phyloP scores from a whole-genome alignment of 345 rosid species.

The Bruguiera parviflora region DNA sequence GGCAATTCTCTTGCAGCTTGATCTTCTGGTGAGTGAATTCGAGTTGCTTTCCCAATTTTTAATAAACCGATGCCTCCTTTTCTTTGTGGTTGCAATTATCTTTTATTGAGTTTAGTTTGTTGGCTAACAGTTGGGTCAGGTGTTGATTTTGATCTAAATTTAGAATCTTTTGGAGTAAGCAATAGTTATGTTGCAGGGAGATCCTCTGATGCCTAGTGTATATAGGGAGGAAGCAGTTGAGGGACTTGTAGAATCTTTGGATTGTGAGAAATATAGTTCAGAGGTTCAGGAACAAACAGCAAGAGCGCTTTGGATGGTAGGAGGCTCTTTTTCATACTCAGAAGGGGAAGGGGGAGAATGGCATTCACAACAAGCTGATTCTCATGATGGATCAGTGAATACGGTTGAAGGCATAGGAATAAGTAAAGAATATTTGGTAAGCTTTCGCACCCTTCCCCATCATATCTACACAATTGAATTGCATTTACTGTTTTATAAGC shows the following conservation, averaged over 20 bases:
- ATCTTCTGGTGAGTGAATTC: conserved; percentile 47
- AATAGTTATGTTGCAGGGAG: conserved; percentile 49
- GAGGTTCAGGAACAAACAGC: conserved; percentile 54
- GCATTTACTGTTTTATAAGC: no score
- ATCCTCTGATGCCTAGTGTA: conserved; percentile 42
- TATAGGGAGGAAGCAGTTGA: conserved; percentile 66
- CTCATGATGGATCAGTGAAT: conserved; percentile 20
- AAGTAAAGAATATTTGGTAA: conserved; percentile 31
- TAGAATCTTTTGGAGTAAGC: conserved; percentile 22
- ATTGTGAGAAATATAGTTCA: conserved; percentile 30
- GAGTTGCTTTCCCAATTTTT: background rate
- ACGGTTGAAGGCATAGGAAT: conserved; percentile 18
- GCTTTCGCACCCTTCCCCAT: background rate
- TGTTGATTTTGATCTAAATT: background rate
- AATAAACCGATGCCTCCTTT: background rate
- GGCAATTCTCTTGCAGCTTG: conserved; percentile 54
- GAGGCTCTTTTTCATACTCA: conserved; percentile 34
- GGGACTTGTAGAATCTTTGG: conserved; percentile 38
- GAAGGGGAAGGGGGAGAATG: conserved; percentile 41
- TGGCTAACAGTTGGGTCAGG: no score
- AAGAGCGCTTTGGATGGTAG: conserved; percentile 50
- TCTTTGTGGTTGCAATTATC: background rate
- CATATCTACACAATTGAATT: background rate
- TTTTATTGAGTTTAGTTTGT: no score
- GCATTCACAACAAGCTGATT: conserved; percentile 41